These are phyloP conservation scores for Candida mattraensis DNA, from an alignment of 805 yeast species.

Conservation along the genomic window DNA sequence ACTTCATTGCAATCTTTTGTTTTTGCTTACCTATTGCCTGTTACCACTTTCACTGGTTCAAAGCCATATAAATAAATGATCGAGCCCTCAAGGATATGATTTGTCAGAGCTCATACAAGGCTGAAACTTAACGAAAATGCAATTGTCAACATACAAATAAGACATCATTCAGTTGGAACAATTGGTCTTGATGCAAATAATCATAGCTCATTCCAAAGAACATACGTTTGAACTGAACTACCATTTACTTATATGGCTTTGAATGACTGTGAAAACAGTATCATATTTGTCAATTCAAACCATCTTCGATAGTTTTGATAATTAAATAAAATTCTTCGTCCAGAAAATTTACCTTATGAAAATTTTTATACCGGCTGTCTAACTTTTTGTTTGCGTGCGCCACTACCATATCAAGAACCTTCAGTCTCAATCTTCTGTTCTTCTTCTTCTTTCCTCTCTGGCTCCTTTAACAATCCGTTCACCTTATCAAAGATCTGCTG, in stretches of 20 bases:
- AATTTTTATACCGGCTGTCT: no score
- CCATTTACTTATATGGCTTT: no score
- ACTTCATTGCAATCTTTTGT: constrained; percentile 17
- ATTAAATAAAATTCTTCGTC: no score
- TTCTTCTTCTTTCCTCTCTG: constrained; percentile 3
- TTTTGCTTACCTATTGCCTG: no score
- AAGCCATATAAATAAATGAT: constrained; percentile 16
- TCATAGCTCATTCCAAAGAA: no score
- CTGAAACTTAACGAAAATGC: constrained; percentile 61
- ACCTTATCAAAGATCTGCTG: constrained; percentile 70
- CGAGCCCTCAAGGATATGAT: constrained; percentile 5
- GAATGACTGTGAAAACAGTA: no score
- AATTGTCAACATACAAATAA: constrained; percentile 48
- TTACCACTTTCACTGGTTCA: constrained; percentile 3
- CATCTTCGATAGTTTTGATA: no score
- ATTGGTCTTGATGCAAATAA: constrained; percentile 53
- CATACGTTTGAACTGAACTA: no score
- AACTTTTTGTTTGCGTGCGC: no score
- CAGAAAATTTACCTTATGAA: no score
- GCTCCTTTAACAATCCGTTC: constrained; percentile 19
- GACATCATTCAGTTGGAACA: constrained; percentile 56
- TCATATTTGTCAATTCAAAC: no score
- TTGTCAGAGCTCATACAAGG: constrained; percentile 51
- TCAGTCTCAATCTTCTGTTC: constrained; percentile 2
- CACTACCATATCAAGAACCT: no score